phyloP scores from a whole-genome alignment of 768 basidiomycete genomes.

The Termitomyces sp. region DNA sequence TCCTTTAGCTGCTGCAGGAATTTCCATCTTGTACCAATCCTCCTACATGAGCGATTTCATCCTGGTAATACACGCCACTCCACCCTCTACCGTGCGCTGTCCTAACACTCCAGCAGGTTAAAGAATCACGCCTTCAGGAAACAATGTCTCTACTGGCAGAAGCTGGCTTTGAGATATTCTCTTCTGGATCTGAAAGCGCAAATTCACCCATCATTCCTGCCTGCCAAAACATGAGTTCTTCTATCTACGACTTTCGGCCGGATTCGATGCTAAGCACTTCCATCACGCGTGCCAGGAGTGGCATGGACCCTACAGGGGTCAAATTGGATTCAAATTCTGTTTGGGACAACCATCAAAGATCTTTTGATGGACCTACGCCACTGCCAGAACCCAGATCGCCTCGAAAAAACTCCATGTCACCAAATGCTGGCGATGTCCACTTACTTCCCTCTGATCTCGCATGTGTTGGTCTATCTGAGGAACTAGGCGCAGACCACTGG shows the following conservation, averaged over 20 bases:
- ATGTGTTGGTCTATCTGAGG: conserved; percentile 71
- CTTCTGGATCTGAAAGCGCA: conserved; percentile 36
- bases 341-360: conserved; percentile 4
- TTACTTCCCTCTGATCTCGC: conserved; percentile 67
- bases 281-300: conserved; percentile 42
- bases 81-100: neutral
- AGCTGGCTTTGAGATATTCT: conserved; percentile 64
- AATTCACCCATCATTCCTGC: conserved; percentile 19
- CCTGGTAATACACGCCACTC: conserved; percentile 43
- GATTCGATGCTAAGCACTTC: conserved; percentile 12
- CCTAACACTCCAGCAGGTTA: conserved; percentile 41
- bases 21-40: conserved; percentile 79
- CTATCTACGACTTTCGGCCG: conserved; percentile 13
- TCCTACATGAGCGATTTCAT: conserved; percentile 83
- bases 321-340: conserved; percentile 5
- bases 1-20: conserved; percentile 68
- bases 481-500: conserved; percentile 62
- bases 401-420: conserved; percentile 42
- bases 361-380: conserved; percentile 2
- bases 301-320: conserved; percentile 21
- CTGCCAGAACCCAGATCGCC: conserved; percentile 8
- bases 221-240: conserved; percentile 7
- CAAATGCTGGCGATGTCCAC: conserved; percentile 52
- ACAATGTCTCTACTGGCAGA: conserved; percentile 54
- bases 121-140: conserved; percentile 57